Conservation (phyloP, 2,329 filamentous ascomycete species). For the Periconia sp. region DNA sequence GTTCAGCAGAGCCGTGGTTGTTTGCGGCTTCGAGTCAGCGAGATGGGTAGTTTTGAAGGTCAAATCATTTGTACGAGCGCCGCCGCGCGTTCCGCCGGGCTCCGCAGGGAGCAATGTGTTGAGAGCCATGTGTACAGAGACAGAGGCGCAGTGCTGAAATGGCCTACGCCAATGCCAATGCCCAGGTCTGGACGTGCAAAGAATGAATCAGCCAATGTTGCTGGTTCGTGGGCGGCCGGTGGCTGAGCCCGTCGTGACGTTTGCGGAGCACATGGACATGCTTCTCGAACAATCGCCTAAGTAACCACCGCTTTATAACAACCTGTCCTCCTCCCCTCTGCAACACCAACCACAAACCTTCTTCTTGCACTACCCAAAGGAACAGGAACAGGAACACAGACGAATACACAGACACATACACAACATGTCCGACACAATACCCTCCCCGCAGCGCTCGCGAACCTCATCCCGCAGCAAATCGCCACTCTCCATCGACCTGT, state of each 20-base stretch:
- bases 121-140: no score
- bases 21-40: constrained; percentile 11
- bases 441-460: constrained; percentile 37
- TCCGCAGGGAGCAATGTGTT: constrained; percentile 20
- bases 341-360: no score
- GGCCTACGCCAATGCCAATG: constrained; percentile 9
- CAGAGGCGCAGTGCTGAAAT: constrained; percentile 35
- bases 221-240: no score
- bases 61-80: no score
- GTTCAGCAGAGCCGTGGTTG: constrained; percentile 10
- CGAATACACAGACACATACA: constrained; percentile 1
- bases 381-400: no score
- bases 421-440: constrained; percentile 31
- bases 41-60: constrained; percentile 2
- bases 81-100: constrained; percentile 25
- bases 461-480: constrained; percentile 42
- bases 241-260: no score
- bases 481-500: constrained; percentile 72
- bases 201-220: no score
- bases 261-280: no score
- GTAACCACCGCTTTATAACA: constrained; percentile 5
- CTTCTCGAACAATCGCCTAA: no score
- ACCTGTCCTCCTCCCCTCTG: constrained; percentile 12
- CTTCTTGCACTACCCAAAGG: no score
- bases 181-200: no score